Conservation (phyloP, 768 basidiomycete species). For the Auriscalpium vulgare region DNA sequence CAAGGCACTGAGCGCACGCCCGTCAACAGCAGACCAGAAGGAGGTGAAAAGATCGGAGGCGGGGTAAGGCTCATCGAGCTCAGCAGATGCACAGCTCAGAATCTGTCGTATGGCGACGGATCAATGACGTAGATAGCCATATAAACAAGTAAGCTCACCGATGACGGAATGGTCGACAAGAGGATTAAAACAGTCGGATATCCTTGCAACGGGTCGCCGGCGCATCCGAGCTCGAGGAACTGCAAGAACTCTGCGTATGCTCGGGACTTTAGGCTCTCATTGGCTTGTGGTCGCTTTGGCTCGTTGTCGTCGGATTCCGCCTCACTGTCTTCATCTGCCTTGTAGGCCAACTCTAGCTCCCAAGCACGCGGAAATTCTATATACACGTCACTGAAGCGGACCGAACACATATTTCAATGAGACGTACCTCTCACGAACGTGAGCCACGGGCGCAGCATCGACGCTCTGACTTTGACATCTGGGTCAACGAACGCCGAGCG, state of each 20-base stretch:
- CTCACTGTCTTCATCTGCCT: slow-evolving; percentile 26
- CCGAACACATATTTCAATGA: neutral
- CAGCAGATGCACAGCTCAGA: slow-evolving; percentile 17
- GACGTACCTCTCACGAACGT: slow-evolving; percentile 62
- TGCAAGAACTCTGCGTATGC: slow-evolving; percentile 69
- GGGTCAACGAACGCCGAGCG: slow-evolving; percentile 67
- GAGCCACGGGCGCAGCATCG: slow-evolving; percentile 66
- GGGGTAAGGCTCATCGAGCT: slow-evolving; percentile 19
- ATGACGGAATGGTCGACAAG: slow-evolving; percentile 69
- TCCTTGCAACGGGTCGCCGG: slow-evolving; percentile 67
- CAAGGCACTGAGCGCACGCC: slow-evolving; percentile 48
- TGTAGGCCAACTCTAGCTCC: slow-evolving; percentile 35
- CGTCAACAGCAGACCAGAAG: slow-evolving; percentile 79
- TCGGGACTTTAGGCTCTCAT: neutral
- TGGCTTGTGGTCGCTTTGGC: slow-evolving; percentile 17
- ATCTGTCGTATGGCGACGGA: slow-evolving; percentile 19
- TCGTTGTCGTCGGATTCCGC: slow-evolving; percentile 28
- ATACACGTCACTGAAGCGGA: neutral
- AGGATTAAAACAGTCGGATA: slow-evolving; percentile 80
- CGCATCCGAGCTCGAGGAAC: slow-evolving; percentile 74
- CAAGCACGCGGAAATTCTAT: slow-evolving; percentile 63
- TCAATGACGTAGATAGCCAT: neutral
- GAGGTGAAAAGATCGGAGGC: slow-evolving; percentile 55
- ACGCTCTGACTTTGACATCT: slow-evolving; percentile 56
- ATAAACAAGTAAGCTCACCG: slow-evolving; percentile 33